Percentiles rank a stretch among this genome's conserved stretches.
Conservation (phyloP, 805 yeast genomes). For the Pichia membranifaciens region DNA sequence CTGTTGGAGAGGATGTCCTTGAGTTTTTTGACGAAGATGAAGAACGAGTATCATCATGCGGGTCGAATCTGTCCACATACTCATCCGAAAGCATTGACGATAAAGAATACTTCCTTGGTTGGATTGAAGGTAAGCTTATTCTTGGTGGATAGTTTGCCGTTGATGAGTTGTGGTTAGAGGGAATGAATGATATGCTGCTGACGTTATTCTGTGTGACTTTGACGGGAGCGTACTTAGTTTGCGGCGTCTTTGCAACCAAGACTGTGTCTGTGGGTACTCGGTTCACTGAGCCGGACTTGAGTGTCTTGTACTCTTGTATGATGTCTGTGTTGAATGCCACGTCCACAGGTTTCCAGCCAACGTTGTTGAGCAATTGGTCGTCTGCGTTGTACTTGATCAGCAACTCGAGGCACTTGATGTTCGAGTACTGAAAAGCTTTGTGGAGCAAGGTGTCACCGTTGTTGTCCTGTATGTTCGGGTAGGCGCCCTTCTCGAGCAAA, state of each 20-base stretch:
- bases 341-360: conserved; percentile 65
- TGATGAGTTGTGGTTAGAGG: conserved; percentile 4
- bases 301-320: conserved; percentile 34
- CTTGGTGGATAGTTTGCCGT: conserved; percentile 9
- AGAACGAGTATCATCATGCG: conserved; percentile 3
- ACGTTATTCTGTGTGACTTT: conserved; percentile 5
- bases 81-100: conserved; percentile 16
- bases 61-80: conserved; percentile 9
- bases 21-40: conserved; percentile 13
- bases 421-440: conserved; percentile 69
- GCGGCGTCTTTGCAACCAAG: conserved; percentile 1
- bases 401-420: conserved; percentile 48
- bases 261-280: conserved; percentile 15
- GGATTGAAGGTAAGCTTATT: conserved; percentile 16
- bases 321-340: conserved; percentile 50
- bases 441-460: conserved; percentile 83
- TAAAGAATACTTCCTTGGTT: conserved; percentile 19
- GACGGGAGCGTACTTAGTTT: conserved; percentile 5
- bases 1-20: conserved; percentile 14
- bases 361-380: conserved; percentile 42
- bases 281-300: conserved; percentile 20
- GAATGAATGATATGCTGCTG: neutral
- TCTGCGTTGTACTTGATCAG: conserved; percentile 47
- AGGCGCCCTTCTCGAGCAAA: conserved; percentile 70
- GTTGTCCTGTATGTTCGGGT: conserved; percentile 62